Evolutionary conservation across 208 protist species (phyloP).

Genomic region (Wallacemonas sp.): DNA sequence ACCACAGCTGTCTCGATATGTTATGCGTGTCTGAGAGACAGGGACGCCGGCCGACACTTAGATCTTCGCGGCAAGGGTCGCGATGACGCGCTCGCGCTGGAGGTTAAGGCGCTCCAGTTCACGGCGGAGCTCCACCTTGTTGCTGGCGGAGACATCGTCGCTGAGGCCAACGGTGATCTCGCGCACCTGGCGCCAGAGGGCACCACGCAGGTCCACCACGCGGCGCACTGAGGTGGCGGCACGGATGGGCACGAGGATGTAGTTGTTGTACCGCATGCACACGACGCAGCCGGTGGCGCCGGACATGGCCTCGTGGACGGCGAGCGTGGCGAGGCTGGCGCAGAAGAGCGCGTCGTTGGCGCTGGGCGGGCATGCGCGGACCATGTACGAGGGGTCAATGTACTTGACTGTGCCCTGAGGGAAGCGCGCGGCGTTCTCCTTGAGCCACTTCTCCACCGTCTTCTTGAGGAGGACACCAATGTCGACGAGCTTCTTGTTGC

Average conservation of each 20-base stretch:
- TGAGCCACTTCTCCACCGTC: slow-evolving; percentile 78
- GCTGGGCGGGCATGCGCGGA: slow-evolving; percentile 91
- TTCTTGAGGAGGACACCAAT: slow-evolving; percentile 92
- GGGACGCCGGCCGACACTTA: too few species aligned
- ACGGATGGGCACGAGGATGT: slow-evolving; percentile 90
- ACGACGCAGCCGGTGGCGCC: slow-evolving; percentile 89
- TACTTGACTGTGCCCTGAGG: slow-evolving; percentile 90
- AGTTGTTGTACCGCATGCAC: slow-evolving; percentile 90
- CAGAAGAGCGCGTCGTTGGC: slow-evolving; percentile 92
- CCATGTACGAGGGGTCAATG: slow-evolving; percentile 97
- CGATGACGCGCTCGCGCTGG: slow-evolving; percentile 64
- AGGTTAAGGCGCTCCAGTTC: slow-evolving; percentile 72
- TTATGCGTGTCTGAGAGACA: too few species aligned
- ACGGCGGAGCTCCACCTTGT: slow-evolving; percentile 72
- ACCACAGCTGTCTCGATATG: background rate
- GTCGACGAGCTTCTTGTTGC: slow-evolving; percentile 92
- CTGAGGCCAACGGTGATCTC: slow-evolving; percentile 88
- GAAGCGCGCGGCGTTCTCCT: slow-evolving; percentile 66
- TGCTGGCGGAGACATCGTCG: slow-evolving; percentile 52
- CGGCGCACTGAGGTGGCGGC: slow-evolving; percentile 84
- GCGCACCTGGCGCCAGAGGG: slow-evolving; percentile 87
- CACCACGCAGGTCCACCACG: slow-evolving; percentile 76
- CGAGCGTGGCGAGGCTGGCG: slow-evolving; percentile 79
- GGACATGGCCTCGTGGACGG: slow-evolving; percentile 91
- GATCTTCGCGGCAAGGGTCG: slow-evolving; percentile 62